Conservation (phyloP, 75 land plant genomes). For the Pinus tabuliformis region DNA sequence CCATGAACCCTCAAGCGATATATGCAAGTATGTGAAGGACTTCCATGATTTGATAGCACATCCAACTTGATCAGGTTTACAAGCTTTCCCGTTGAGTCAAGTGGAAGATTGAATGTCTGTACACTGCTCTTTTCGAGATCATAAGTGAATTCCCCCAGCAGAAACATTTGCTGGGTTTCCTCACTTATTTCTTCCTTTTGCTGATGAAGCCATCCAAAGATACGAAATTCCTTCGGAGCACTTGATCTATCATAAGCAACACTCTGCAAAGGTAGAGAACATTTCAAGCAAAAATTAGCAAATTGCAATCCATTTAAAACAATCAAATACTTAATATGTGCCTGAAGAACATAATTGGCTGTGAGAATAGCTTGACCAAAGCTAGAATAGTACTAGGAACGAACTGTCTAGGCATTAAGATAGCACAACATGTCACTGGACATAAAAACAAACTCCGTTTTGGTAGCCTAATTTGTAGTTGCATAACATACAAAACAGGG, state of each 20-base stretch:
- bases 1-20: constrained; percentile 96
- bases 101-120: constrained; percentile 63
- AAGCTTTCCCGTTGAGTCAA: constrained; percentile 26
- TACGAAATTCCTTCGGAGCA: constrained; percentile 80
- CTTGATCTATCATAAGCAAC: constrained; percentile 82
- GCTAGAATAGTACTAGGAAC: too few species aligned
- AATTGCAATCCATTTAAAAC: too few species aligned
- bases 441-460: too few species aligned
- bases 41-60: constrained; percentile 85
- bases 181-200: constrained; percentile 17
- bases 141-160: constrained; percentile 71
- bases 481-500: too few species aligned
- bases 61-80: constrained; percentile 78
- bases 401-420: too few species aligned
- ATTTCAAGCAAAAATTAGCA: too few species aligned
- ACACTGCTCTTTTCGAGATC: constrained; percentile 69
- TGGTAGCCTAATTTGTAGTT: too few species aligned
- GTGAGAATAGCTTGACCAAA: too few species aligned
- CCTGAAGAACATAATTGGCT: too few species aligned
- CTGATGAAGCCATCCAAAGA: constrained; percentile 71
- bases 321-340: too few species aligned
- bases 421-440: too few species aligned
- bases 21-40: constrained; percentile 81
- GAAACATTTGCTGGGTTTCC: constrained; percentile 39
- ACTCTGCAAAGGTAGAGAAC: constrained; percentile 45